Evolutionary conservation across 2,329 filamentous ascomycete genomes (phyloP).

Genomic region (Ceratocystis colombiana): DNA sequence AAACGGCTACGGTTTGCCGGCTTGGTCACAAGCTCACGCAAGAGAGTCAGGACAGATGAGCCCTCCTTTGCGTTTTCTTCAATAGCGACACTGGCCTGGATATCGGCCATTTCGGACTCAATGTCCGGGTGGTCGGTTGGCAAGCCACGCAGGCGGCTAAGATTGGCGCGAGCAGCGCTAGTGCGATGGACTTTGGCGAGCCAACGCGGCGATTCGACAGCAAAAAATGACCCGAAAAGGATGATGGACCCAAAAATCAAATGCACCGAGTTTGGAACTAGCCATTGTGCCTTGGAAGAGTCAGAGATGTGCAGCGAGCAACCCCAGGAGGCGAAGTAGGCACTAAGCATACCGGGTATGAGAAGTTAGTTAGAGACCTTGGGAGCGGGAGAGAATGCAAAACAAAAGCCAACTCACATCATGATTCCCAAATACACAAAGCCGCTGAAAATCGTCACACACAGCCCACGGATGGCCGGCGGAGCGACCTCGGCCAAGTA

Average conservation of each 20-base stretch:
- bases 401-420: conserved; percentile 33
- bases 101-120: conserved; percentile 36
- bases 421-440: conserved; percentile 67
- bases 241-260: conserved; percentile 68
- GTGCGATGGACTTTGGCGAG: conserved; percentile 54
- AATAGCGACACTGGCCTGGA: conserved; percentile 55
- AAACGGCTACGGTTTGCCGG: conserved; percentile 63
- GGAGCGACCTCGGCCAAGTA: conserved; percentile 66
- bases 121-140: conserved; percentile 54
- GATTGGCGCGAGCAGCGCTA: conserved; percentile 47
- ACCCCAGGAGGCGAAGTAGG: conserved; percentile 66
- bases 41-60: conserved; percentile 50
- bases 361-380: neutral
- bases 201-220: conserved; percentile 60
- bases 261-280: conserved; percentile 64
- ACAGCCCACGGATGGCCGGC: conserved; percentile 59
- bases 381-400: too few species aligned
- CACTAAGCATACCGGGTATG: conserved; percentile 29
- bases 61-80: conserved; percentile 63
- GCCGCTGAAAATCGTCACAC: conserved; percentile 48
- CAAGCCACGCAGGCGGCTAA: conserved; percentile 52
- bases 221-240: conserved; percentile 57
- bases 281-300: conserved; percentile 43
- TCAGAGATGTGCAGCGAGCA: conserved; percentile 41
- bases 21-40: conserved; percentile 59